Conservation (phyloP, 2,329 filamentous ascomycete species). For the Colletotrichum sp. region DNA sequence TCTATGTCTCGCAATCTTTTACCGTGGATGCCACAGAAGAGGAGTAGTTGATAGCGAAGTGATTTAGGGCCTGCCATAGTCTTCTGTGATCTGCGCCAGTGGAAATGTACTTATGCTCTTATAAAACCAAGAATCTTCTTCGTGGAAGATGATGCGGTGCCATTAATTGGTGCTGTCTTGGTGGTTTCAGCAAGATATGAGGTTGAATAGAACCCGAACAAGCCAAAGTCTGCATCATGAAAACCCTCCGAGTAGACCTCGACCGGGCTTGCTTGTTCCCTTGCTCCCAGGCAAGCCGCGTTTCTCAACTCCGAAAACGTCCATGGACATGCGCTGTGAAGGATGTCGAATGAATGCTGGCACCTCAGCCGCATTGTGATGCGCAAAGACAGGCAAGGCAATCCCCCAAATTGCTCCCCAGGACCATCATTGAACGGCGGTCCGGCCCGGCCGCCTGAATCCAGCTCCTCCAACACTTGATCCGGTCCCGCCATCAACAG, state of each 20-base stretch:
- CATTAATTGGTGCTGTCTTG: not conserved
- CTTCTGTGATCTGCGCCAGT: not conserved
- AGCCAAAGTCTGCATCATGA: not conserved
- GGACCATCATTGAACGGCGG: not conserved
- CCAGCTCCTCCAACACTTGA: not conserved
- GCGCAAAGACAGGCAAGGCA: not conserved
- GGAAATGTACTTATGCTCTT: not conserved
- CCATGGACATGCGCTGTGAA: not conserved
- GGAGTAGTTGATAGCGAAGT: too few relatives aligned
- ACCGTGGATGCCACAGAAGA: too few relatives aligned
- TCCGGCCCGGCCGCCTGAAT: not conserved
- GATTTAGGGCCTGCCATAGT: too few relatives aligned
- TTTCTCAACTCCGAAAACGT: not conserved
- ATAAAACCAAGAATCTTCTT: too few relatives aligned
- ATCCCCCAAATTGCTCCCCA: not conserved
- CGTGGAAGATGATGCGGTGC: too few relatives aligned
- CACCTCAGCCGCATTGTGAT: not conserved
- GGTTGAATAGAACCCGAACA: not conserved
- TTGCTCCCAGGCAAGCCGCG: not conserved
- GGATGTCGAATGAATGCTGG: not conserved
- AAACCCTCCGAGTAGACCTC: not conserved
- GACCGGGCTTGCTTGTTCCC: not conserved
- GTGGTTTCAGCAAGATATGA: rapidly evolving
- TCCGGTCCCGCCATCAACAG: not conserved
- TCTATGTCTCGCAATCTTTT: too few relatives aligned